Conservation (phyloP, 345 rosid genomes). For the Murraya koenigii region DNA sequence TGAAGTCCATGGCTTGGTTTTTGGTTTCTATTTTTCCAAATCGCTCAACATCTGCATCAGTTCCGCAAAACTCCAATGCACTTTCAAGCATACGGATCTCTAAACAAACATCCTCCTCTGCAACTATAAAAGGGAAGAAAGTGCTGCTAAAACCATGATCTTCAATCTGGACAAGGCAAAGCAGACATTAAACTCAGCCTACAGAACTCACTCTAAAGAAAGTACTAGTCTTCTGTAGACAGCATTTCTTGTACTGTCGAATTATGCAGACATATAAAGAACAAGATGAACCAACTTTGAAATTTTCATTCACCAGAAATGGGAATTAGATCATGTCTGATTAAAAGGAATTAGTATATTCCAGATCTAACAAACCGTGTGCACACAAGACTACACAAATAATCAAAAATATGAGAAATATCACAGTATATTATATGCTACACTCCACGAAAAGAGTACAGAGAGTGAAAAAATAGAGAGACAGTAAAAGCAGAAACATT, state of each 20-base stretch:
- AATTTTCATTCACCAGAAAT: not conserved
- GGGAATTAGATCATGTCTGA: not conserved
- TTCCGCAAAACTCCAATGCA: slow-evolving; percentile 53
- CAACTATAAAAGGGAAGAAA: slow-evolving; percentile 94
- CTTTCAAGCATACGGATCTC: slow-evolving; percentile 84
- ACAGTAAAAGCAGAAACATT: not conserved
- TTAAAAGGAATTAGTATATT: not conserved
- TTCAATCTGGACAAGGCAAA: slow-evolving; percentile 68
- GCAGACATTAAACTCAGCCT: slow-evolving; percentile 17
- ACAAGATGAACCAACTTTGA: not conserved
- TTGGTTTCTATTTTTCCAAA: slow-evolving; percentile 40
- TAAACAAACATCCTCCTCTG: slow-evolving; percentile 75
- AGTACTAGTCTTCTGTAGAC: not conserved
- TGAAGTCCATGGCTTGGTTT: slow-evolving; percentile 82
- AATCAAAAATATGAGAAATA: slow-evolving; percentile 3
- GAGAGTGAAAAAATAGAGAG: not conserved
- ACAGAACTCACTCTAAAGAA: slow-evolving; percentile 3
- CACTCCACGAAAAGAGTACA: not conserved
- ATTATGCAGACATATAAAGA: not conserved
- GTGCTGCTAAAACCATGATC: slow-evolving; percentile 81
- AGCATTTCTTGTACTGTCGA: not conserved
- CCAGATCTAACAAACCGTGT: not conserved
- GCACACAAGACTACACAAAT: not conserved
- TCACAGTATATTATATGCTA: not conserved
- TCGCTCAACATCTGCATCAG: slow-evolving; percentile 39